Base-by-base conservation (phyloP, 2,329 filamentous ascomycete species). In the Daldinia eschscholtzii region DNA sequence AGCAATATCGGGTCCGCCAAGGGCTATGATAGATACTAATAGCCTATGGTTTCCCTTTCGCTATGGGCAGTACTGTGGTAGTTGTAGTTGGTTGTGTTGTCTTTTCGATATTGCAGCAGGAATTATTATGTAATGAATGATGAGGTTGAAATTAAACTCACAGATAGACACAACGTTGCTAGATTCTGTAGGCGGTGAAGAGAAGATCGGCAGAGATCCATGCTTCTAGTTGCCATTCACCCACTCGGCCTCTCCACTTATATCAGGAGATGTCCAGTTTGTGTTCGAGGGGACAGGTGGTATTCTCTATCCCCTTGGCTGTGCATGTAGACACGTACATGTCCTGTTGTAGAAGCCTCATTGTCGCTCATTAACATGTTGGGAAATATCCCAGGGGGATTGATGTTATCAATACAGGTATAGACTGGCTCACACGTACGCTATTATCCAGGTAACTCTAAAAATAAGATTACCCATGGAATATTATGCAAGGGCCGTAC, bases 171-270 rank as follows among this genome's bases (percentile, higher is more conserved):
- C 28, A 30, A 30, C 46, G 28, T 52, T 52, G 26, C 15, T 18
- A 26, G 26, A 52, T 33, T 52, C 46, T 52, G 46, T n/a, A 52
- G 26, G 46, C 46, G 46, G 46, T 52, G 46, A 30, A 33, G 28
- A 4, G n/a, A 52, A 33, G 46, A 52, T 52, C 15, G 33, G 46
- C 12, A n/a, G 26, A 6, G 3, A 52, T 26, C 28, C 26, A 12
- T 50, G 46, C 26, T 9, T 48, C 5, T 28, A 48, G 20, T 15
- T 15, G 44, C 23, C 7, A 30, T 33, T 33, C 46, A 33, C 9
- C 15, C 26, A 18, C n/a, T 33, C 18, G 18, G n/a, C 26, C 46
- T 52, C 46, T 52, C 46, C 46, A 52, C 26, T 52, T 33, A 52
- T 52, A 52, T 52, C 26, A 33, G 26, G 15, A 9, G 26, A 52